Conservation (phyloP, 768 basidiomycete species). For the Pleurotus ostreatus region DNA sequence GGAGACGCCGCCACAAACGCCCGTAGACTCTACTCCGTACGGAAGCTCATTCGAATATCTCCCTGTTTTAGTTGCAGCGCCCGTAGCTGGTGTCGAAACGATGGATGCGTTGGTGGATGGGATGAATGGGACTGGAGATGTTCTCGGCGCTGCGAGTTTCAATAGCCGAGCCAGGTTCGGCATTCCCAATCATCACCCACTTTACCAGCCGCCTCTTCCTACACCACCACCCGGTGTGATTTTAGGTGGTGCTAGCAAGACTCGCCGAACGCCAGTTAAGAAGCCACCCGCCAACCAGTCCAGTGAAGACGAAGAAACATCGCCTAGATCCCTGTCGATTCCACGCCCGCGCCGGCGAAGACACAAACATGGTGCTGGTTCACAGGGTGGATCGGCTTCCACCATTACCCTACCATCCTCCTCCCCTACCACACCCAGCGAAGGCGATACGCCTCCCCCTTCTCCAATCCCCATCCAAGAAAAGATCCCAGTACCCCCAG, state of each 20-base stretch:
- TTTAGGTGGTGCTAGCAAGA: constrained; percentile 48
- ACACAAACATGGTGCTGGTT: constrained; percentile 23
- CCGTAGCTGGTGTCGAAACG: constrained; percentile 74
- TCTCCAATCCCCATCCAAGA: constrained; percentile 9
- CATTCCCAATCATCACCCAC: constrained; percentile 62
- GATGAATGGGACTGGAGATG: constrained; percentile 72
- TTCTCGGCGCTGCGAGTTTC: constrained; percentile 35
- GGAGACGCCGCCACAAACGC: constrained; percentile 72
- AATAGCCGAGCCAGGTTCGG: constrained; percentile 51
- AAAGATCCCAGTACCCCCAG: background rate
- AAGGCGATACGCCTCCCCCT: constrained; percentile 10
- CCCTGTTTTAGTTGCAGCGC: constrained; percentile 71
- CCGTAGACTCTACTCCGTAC: constrained; percentile 41
- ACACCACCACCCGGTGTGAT: constrained; percentile 78
- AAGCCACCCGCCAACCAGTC: constrained; percentile 28
- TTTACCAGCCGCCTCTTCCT: constrained; percentile 81
- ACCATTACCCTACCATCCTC: constrained; percentile 15
- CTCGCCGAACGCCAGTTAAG: constrained; percentile 17
- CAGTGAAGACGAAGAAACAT: constrained; percentile 48
- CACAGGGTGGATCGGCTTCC: constrained; percentile 24
- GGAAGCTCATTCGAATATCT: constrained; percentile 46
- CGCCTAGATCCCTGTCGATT: constrained; percentile 21
- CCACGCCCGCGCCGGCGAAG: constrained; percentile 31
- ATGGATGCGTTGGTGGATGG: constrained; percentile 89
- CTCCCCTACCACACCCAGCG: constrained; percentile 11